Evolutionary conservation across 768 basidiomycete genomes (phyloP), one percentile per base, ranked within the genome.

Genomic region (Pleurotus tuber-regium): DNA sequence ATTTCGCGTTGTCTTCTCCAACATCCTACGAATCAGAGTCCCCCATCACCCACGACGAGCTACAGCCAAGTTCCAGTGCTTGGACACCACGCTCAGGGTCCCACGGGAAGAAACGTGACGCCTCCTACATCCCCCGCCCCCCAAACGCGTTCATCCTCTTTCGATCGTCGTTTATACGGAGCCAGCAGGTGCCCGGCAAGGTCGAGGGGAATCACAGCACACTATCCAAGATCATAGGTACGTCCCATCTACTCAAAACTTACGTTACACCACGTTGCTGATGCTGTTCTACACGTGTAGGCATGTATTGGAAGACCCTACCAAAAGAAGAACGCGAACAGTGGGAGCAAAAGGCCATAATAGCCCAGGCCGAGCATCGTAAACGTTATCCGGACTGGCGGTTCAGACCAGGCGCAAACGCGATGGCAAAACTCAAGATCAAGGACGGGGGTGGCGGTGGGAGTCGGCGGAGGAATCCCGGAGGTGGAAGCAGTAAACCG

Each of bases 61-160:
- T 53, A 67, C 62, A 54, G 70, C 56, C 2, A 25, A 29, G 24
- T n/a, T 44, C 43, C 24, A 44, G 43, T n/a, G 19, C 24, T 26
- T 28, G 25, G 43, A 28, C 28, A 19, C 43, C 43, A 48, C 46
- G 31, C 14, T 12, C 31, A 48, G 53, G 63, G 12, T 77, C 74
- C 51, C 83, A 86, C 61, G 75, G 74, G 52, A 86, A 81, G 72
- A 79, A 80, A 61, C 79, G 83, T 49, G 83, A 86, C 60, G 79
- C 84, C 50, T 80, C 79, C 2, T 84, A 89, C 66, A 91, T 90
- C 66, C 89, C 88, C 35, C 83, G 89, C 42, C 88, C 89, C 5
- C 88, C 88, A 21, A 91, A 89, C 68, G 88, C 89, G 53, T 91
- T 90, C 70, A 91, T 90, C 59, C 84, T 90, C 66, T 91, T 89